Evolutionary conservation across 176 grass and related monocot genomes (phyloP).

Genomic region (Juncus inflexus): DNA sequence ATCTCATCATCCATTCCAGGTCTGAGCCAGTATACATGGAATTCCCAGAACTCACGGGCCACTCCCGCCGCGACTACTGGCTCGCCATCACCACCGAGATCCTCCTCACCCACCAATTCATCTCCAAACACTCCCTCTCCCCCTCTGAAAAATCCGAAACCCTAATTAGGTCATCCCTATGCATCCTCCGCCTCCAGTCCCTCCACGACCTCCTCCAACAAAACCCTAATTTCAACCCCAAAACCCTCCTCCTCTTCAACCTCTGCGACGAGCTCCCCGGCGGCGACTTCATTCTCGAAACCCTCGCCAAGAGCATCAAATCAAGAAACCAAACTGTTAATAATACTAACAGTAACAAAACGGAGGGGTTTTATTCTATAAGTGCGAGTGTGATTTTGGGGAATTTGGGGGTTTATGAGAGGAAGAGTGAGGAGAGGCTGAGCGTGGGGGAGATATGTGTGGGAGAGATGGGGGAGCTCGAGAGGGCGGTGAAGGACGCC

Average conservation of each 20-base stretch:
- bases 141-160: constrained; percentile 77
- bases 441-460: constrained; percentile 85
- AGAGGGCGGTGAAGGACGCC: constrained; percentile 72
- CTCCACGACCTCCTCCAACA: constrained; percentile 54
- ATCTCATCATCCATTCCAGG: constrained; percentile 33
- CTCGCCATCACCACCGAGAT: constrained; percentile 73
- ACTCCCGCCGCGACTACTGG: constrained; percentile 96
- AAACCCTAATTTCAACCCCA: constrained; percentile 38
- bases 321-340: constrained; percentile 44
- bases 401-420: constrained; percentile 68
- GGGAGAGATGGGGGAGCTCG: constrained; percentile 74
- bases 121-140: constrained; percentile 60
- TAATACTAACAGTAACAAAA: constrained; percentile 32
- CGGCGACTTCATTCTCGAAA: constrained; percentile 90
- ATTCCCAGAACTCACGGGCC: constrained; percentile 85
- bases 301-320: constrained; percentile 47
- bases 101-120: constrained; percentile 71
- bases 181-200: constrained; percentile 77
- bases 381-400: constrained; percentile 57
- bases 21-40: constrained; percentile 86
- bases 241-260: constrained; percentile 84
- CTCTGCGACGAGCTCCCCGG: constrained; percentile 92
- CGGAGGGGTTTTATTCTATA: constrained; percentile 58
- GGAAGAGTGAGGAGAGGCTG: constrained; percentile 50
- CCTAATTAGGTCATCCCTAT: constrained; percentile 59